These are phyloP conservation scores for Fraxinus pennsylvanica DNA, from an alignment of 257 asterid genomes.

Conservation along the genomic window DNA sequence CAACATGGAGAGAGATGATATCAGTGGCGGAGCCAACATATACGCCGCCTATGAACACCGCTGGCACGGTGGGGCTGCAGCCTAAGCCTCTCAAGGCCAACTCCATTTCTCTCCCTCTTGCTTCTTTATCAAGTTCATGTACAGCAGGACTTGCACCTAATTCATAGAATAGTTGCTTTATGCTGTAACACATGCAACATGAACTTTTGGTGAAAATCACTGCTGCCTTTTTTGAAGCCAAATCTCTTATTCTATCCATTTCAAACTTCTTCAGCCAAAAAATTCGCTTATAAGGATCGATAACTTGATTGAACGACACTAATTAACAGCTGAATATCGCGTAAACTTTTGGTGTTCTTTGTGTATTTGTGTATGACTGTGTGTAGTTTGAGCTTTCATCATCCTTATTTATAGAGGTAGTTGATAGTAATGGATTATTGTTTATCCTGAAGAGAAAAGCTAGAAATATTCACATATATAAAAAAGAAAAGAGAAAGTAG, in stretches of 20 bases:
- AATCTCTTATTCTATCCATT: constrained; percentile 66
- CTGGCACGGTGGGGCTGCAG: constrained; percentile 70
- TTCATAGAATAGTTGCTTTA: constrained; percentile 69
- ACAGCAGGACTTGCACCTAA: constrained; percentile 78
- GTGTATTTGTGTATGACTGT: neutral
- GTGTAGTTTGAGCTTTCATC: constrained; percentile 27
- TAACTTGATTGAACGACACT: neutral
- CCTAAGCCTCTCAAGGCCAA: constrained; percentile 56
- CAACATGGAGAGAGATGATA: constrained; percentile 30
- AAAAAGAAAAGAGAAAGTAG: constrained; percentile 33
- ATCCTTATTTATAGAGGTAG: constrained; percentile 57
- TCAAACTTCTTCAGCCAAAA: neutral
- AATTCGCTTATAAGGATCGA: neutral
- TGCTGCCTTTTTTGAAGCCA: constrained; percentile 67
- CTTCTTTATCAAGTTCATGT: constrained; percentile 66
- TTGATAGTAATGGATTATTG: constrained; percentile 35
- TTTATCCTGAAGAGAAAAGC: constrained; percentile 28
- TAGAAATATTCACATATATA: constrained; percentile 5
- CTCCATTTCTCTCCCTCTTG: constrained; percentile 65
- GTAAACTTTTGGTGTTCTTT: neutral
- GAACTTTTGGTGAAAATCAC: constrained; percentile 85
- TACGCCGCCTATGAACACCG: constrained; percentile 72
- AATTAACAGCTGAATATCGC: neutral
- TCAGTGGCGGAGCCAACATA: constrained; percentile 33
- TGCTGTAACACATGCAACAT: constrained; percentile 89